phyloP scores from a whole-genome alignment of 345 rosid genomes.

The Microcos paniculata region DNA sequence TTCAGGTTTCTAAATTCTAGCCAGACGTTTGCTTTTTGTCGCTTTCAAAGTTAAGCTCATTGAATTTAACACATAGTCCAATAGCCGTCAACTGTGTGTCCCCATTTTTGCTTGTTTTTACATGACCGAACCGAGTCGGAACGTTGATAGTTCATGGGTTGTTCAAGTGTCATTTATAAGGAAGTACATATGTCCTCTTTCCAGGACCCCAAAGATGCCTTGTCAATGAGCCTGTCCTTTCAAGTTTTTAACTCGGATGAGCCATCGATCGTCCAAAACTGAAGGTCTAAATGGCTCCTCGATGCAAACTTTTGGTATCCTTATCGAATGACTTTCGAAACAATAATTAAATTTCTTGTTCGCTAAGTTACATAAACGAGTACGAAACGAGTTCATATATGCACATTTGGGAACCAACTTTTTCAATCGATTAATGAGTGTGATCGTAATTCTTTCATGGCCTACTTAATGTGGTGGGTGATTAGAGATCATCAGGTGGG shows the following conservation, averaged over 20 bases:
- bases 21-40: not conserved
- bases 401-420: not conserved
- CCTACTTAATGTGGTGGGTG: not conserved
- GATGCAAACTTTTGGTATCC: not conserved
- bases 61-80: not conserved
- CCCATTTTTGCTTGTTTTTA: not conserved
- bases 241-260: not conserved
- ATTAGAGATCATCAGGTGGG: not conserved
- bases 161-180: not conserved
- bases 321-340: not conserved
- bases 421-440: not conserved
- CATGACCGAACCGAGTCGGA: not conserved
- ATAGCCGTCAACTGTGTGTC: not conserved
- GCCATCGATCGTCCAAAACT: not conserved
- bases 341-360: not conserved
- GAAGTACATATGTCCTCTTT: not conserved
- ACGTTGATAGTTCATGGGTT: not conserved
- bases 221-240: not conserved
- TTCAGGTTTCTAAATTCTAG: slow-evolving; percentile 4
- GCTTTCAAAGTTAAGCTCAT: not conserved
- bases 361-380: not conserved
- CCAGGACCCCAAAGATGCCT: not conserved
- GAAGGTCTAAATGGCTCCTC: not conserved
- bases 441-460: not conserved
- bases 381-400: not conserved